Evolutionary conservation across 2,329 filamentous ascomycete genomes (phyloP), one percentile per base, ranked within the genome.

Genomic region (Fusarium floridanum): DNA sequence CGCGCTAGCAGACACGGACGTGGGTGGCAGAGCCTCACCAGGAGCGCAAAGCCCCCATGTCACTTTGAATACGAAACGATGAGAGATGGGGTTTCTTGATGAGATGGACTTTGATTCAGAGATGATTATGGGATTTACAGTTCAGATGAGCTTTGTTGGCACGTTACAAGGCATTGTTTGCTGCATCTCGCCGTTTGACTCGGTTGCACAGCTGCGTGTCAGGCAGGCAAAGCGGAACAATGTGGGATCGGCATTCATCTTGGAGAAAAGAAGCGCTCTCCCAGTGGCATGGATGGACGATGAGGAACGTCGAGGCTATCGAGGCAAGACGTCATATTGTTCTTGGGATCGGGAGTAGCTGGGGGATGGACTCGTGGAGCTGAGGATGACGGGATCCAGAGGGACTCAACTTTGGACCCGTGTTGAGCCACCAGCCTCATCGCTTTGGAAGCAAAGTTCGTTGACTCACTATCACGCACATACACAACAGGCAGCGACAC

Each of bases 1-100:
- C 80, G 81, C 81, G 80, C 81, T 82, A 83, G 73, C 36, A 48
- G 67, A 68, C 61, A 61, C 34, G 34, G 34, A 36, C 43, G 61
- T 64, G 63, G 57, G 59, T 55, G 56, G 56, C 65, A 73, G 72
- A 74, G 67, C 72, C 71, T 73, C 72, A 48, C 29, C 36, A 67
- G 45, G 36, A 50, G 41, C 27, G 12, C 29, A 22, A 22, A 59
- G 27, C 55, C 20, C 56, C 55, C 43, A 56, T 64, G 37, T 39
- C 39, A 48, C 37, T 48, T 27, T 39, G 20, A 32, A 53, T 16
- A 12, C 6, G 63, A 22, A 5, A 39, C 29, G 17, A n/a, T 3
- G 16, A 27, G 22, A 37, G 22, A 60, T n/a, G 56, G 22, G 17
- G 34, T 6, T n/a, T 39, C 20, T 12, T 16, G 37, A 34, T 3